These are phyloP conservation scores for Mycena galericulata DNA, from an alignment of 768 basidiomycete species.

Conservation along the genomic window DNA sequence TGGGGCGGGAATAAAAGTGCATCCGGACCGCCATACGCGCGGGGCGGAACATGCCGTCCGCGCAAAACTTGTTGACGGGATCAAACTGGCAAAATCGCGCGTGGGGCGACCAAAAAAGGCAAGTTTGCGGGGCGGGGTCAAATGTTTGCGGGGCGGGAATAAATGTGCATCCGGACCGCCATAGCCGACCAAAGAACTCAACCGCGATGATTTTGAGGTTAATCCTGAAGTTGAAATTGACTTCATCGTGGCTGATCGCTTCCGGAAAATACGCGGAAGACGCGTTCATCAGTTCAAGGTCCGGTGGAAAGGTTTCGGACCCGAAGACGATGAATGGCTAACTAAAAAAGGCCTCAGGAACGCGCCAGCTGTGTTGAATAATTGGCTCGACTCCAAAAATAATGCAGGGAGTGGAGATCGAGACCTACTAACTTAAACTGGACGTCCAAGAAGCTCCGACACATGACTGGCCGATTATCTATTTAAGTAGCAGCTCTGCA, in stretches of 20 bases:
- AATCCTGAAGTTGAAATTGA: constrained; percentile 40
- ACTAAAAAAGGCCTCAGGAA: background rate
- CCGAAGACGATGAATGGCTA: no score
- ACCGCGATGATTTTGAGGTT: constrained; percentile 22
- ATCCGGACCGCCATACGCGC: no score
- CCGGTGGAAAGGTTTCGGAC: no score
- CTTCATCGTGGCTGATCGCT: constrained; percentile 37
- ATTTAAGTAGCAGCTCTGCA: background rate
- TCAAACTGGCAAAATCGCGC: no score
- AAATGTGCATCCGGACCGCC: no score
- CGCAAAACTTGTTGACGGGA: no score
- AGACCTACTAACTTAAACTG: background rate
- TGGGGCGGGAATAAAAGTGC: no score
- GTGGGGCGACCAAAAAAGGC: no score
- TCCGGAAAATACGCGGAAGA: background rate
- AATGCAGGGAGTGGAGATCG: background rate
- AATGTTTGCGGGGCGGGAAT: no score
- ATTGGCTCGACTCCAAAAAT: background rate
- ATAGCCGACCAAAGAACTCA: background rate
- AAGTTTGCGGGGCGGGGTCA: no score
- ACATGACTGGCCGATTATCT: background rate
- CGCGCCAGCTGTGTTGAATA: constrained; percentile 2
- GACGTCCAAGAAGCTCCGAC: background rate
- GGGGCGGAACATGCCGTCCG: no score
- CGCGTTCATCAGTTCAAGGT: no score